Conservation (phyloP, 345 rosid species). For the Moricandia moricandioides region DNA sequence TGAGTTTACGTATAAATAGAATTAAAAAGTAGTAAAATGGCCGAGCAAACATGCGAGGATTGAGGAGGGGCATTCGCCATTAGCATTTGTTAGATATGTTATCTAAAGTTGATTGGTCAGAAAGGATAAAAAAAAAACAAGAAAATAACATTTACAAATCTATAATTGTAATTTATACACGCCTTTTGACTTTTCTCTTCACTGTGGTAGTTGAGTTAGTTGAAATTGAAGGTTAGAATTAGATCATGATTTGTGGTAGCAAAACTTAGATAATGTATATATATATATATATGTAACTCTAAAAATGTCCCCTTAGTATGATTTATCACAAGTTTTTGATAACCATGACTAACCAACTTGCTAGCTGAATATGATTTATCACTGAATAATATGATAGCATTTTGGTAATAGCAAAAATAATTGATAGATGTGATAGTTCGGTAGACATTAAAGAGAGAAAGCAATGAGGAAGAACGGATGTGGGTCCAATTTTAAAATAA, state of each 20-base stretch:
- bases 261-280: no score
- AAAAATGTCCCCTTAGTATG: not conserved
- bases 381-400: not conserved
- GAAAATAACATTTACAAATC: not conserved
- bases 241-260: conserved; percentile 26
- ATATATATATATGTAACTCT: no score
- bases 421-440: conserved; percentile 13
- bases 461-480: not conserved
- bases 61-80: conserved; percentile 45
- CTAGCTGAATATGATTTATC: not conserved
- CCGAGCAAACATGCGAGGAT: conserved; percentile 53
- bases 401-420: not conserved
- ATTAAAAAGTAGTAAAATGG: not conserved
- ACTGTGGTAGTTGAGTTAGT: conserved; percentile 36
- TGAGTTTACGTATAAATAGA: conserved; percentile 31
- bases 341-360: not conserved
- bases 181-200: conserved; percentile 15
- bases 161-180: not conserved
- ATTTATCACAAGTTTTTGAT: not conserved
- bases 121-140: conserved; percentile 3
- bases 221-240: conserved; percentile 9
- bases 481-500: conserved; percentile 17
- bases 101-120: not conserved
- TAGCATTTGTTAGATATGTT: conserved; percentile 11
- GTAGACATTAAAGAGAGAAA: conserved; percentile 7